These are phyloP conservation scores for Phaeosphaeria sp. DNA, from an alignment of 2,329 filamentous ascomycete genomes.

Conservation along the genomic window DNA sequence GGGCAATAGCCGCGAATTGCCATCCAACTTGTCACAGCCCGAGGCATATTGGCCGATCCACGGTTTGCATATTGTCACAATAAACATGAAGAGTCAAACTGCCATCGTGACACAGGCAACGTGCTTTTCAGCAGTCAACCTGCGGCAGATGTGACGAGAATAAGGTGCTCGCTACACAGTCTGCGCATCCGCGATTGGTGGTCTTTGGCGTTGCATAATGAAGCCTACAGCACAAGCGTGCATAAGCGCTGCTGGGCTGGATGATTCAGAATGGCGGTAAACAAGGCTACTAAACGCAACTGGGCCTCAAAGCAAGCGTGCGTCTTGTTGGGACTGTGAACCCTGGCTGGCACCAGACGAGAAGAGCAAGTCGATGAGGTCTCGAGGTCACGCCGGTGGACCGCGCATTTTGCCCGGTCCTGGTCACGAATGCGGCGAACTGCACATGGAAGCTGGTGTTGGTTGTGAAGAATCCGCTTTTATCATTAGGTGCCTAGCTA, in stretches of 20 bases:
- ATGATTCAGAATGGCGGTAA: constrained; percentile 51
- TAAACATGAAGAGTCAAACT: constrained; percentile 18
- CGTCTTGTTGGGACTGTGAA: constrained; percentile 40
- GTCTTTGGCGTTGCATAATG: constrained; percentile 30
- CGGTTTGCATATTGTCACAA: constrained; percentile 20
- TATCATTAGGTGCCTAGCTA: constrained; percentile 45
- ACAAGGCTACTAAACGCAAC: constrained; percentile 33
- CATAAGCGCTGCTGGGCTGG: constrained; percentile 43
- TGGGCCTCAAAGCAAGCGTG: constrained; percentile 30
- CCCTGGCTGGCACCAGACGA: constrained; percentile 26
- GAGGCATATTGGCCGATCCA: constrained; percentile 18
- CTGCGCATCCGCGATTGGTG: constrained; percentile 38
- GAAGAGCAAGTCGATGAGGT: constrained; percentile 16
- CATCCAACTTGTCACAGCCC: constrained; percentile 10
- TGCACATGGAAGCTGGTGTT: not conserved
- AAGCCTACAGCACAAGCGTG: constrained; percentile 38
- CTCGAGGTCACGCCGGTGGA: constrained; percentile 11
- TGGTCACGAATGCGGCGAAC: constrained; percentile 17
- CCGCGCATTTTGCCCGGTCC: constrained; percentile 19
- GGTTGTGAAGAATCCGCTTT: constrained; percentile 38
- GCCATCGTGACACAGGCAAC: constrained; percentile 31
- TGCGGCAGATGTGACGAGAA: constrained; percentile 28
- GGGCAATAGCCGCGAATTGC: constrained; percentile 28
- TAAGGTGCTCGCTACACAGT: constrained; percentile 17
- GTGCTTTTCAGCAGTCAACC: constrained; percentile 6